Conservation (phyloP, 768 basidiomycete genomes). For the Lanmaoa rubissima region DNA sequence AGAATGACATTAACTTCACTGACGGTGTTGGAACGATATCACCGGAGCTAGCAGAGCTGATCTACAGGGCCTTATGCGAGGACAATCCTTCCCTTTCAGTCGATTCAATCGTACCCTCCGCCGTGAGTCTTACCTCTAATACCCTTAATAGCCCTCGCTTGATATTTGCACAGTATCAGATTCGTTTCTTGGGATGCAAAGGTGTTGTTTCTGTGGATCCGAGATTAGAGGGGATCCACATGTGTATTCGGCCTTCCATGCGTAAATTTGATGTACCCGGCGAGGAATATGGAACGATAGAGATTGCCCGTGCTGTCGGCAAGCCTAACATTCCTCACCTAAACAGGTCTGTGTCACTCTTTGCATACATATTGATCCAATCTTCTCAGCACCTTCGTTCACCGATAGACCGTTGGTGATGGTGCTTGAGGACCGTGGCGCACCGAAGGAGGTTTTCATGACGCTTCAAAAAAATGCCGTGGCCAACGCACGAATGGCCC, state of each 20-base stretch:
- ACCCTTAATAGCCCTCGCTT: background rate
- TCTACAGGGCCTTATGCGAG: conserved; percentile 56
- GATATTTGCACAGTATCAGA: conserved; percentile 56
- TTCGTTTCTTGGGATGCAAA: conserved; percentile 81
- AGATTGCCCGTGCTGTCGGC: conserved; percentile 67
- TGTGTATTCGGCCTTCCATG: conserved; percentile 75
- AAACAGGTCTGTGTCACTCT: conserved; percentile 61
- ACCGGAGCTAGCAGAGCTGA: conserved; percentile 48
- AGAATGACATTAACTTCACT: conserved; percentile 51
- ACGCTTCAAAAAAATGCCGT: conserved; percentile 61
- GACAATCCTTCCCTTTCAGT: conserved; percentile 36
- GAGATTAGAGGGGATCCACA: conserved; percentile 49
- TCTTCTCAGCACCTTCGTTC: background rate
- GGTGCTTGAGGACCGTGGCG: conserved; percentile 75
- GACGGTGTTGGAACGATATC: conserved; percentile 85
- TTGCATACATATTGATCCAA: background rate
- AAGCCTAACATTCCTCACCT: conserved; percentile 62
- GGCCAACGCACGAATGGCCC: conserved; percentile 54
- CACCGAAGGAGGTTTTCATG: conserved; percentile 55
- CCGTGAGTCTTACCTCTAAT: conserved; percentile 42
- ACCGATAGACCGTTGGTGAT: conserved; percentile 62
- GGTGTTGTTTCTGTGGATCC: conserved; percentile 75
- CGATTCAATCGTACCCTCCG: conserved; percentile 50
- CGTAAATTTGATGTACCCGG: conserved; percentile 62
- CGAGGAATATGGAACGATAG: conserved; percentile 56